Base-by-base conservation (phyloP, 192 early-diverging fungal genomes). In the Spizellomyces sp. region DNA sequence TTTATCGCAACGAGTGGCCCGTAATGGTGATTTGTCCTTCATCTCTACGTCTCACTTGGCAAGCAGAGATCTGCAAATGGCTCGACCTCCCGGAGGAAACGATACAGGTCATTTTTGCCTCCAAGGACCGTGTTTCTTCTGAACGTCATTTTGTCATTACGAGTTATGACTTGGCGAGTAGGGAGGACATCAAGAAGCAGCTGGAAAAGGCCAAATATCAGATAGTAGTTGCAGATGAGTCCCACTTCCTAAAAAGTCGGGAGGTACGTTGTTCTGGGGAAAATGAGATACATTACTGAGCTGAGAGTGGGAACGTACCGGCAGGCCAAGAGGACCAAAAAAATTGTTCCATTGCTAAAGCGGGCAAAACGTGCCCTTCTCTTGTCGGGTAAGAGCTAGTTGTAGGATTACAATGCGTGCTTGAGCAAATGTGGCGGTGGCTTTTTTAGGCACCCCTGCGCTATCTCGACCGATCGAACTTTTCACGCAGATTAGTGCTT, bases 21-120 rank as follows among this genome's bases (percentile, higher is more conserved):
- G 78, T 79, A 3, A 72, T 86, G 5, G 60, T 86, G 15, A 71
- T 85, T 21, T 85, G 83, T 45, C 84, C 84, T 8, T 56, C 76
- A 6, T 75, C 73, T 5, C 41, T 86, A 14, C 45, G 74, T 6
- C 41, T 67, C 9, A 83, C 70, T 9, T 86, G 84, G 84, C 14
- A 46, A 1, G 45, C 41, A 59, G 81, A 86, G 55, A 83, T 86
- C 17, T 50, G 61, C 19, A 70, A 79, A 60, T 86, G 84, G 84
- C 56, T 86, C 5, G 43, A 48, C 22, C n/a, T 80, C 19, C 21
- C 44, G 9, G 71, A 80, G 44, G 52, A 80, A 12, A 45, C 71
- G 15, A 69, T 85, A 27, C 79, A 76, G 48, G 71, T 76, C 43
- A 55, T 76, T 21, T 76, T 75, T 75, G 8, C 64, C 14, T 9